A percentile compares a stretch with the other conserved stretches of the same genome.
Conservation (phyloP, 768 basidiomycete species). For the Tulasnella calospora region DNA sequence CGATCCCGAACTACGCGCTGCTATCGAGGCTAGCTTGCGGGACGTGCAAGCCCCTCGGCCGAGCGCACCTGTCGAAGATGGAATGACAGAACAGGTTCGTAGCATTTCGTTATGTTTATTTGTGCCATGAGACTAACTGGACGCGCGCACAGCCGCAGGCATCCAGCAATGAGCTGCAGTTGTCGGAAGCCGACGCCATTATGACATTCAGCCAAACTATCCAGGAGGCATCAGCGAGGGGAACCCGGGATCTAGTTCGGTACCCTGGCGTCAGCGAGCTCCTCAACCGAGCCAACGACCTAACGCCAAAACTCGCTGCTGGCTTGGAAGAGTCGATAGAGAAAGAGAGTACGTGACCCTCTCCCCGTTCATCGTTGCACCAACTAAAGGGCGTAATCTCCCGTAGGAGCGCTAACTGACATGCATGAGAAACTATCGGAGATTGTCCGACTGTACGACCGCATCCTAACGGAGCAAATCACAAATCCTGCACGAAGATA, state of each 20-base stretch:
- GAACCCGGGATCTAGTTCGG: slow-evolving; percentile 68
- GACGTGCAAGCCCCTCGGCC: slow-evolving; percentile 75
- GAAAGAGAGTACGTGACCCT: slow-evolving; percentile 66
- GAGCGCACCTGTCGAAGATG: slow-evolving; percentile 64
- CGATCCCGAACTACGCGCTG: slow-evolving; percentile 85
- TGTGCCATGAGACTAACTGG: background rate
- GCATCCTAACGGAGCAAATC: slow-evolving; percentile 77
- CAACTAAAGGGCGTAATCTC: background rate
- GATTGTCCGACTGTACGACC: slow-evolving; percentile 88
- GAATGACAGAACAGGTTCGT: background rate
- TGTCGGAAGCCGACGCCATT: slow-evolving; percentile 78
- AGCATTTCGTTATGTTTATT: background rate
- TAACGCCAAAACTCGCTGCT: slow-evolving; percentile 77
- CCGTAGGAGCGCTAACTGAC: slow-evolving; percentile 73
- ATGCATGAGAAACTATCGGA: slow-evolving; percentile 94
- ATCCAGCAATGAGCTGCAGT: slow-evolving; percentile 73
- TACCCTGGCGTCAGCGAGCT: slow-evolving; percentile 82
- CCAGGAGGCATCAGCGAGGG: slow-evolving; percentile 73
- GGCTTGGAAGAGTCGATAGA: slow-evolving; percentile 77
- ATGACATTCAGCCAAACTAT: slow-evolving; percentile 88
- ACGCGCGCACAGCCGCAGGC: background rate
- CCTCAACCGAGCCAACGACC: slow-evolving; percentile 71
- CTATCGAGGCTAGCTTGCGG: slow-evolving; percentile 91
- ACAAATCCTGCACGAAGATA: slow-evolving; percentile 62
- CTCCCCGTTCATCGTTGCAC: background rate